phyloP scores from a whole-genome alignment of 768 basidiomycete species.

The Pisolithus microcarpus region DNA sequence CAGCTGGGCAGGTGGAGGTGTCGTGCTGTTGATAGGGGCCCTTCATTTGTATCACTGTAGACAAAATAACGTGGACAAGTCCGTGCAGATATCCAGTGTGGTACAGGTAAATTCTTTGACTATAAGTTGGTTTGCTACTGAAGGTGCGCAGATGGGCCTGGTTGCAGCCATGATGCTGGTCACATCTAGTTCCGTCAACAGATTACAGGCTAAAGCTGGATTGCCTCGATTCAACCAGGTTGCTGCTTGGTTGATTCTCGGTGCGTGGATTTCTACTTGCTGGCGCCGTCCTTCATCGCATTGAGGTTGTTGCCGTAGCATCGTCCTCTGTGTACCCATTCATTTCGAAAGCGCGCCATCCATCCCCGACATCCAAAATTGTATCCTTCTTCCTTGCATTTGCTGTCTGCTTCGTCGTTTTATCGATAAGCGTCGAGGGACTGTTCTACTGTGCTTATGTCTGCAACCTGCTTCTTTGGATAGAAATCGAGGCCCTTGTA shows the following conservation, averaged over 20 bases:
- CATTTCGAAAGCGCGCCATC: slow-evolving; percentile 27
- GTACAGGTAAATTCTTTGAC: slow-evolving; percentile 18
- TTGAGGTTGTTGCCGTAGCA: slow-evolving; percentile 27
- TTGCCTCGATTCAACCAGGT: slow-evolving; percentile 55
- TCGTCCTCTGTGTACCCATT: slow-evolving; percentile 48
- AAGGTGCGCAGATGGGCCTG: slow-evolving; percentile 33
- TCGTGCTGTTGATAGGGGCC: slow-evolving; percentile 35
- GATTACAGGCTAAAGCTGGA: slow-evolving; percentile 59
- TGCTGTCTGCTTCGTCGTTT: slow-evolving; percentile 65
- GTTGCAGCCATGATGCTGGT: slow-evolving; percentile 43
- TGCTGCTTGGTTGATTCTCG: slow-evolving; percentile 57
- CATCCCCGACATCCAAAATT: slow-evolving; percentile 42
- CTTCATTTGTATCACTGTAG: slow-evolving; percentile 9
- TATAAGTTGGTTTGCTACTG: neutral
- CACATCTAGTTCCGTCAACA: slow-evolving; percentile 50
- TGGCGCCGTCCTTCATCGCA: neutral
- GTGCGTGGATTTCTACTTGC: slow-evolving; percentile 32
- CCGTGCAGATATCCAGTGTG: slow-evolving; percentile 1
- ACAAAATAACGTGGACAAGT: neutral
- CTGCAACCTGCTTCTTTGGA: slow-evolving; percentile 57
- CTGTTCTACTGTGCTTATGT: slow-evolving; percentile 73
- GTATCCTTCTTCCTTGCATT: slow-evolving; percentile 64
- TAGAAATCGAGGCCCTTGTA: slow-evolving; percentile 46
- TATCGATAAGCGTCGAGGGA: slow-evolving; percentile 78
- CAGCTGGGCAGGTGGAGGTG: slow-evolving; percentile 43